A percentile compares a stretch with the other conserved stretches of the same genome.
Conservation (phyloP, 148 eudicot species). For the Polygonum aviculare region DNA sequence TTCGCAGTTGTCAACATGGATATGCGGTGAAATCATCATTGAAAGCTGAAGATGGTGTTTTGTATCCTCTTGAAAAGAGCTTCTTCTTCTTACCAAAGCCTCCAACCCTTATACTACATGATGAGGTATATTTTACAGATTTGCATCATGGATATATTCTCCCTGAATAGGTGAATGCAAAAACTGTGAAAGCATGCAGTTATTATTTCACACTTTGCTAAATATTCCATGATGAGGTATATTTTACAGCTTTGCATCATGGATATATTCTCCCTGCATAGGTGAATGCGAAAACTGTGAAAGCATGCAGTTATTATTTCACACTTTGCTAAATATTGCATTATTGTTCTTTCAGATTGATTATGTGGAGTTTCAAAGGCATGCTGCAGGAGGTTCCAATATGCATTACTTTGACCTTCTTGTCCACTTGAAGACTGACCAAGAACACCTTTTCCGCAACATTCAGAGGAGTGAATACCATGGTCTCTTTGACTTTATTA, state of each 20-base stretch:
- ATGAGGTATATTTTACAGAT: slow-evolving; percentile 58
- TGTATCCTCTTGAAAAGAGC: slow-evolving; percentile 96
- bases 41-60: slow-evolving; percentile 95
- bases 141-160: background rate
- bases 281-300: background rate
- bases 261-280: background rate
- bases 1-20: slow-evolving; percentile 90
- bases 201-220: background rate
- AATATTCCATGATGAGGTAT: background rate
- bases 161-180: background rate
- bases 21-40: slow-evolving; percentile 93
- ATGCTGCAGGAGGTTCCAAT: slow-evolving; percentile 90
- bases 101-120: slow-evolving; percentile 93
- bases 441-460: slow-evolving; percentile 92
- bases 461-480: slow-evolving; percentile 94
- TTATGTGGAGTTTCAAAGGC: slow-evolving; percentile 94
- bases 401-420: slow-evolving; percentile 98
- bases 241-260: no score
- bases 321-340: background rate
- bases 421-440: slow-evolving; percentile 73
- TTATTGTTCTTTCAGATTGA: slow-evolving; percentile 43
- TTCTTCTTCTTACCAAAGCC: slow-evolving; percentile 98
- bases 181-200: background rate
- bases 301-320: background rate
- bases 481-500: slow-evolving; percentile 72